Evolutionary conservation across 768 basidiomycete genomes (phyloP).

Genomic region (Tricholoma hemisulphureum): DNA sequence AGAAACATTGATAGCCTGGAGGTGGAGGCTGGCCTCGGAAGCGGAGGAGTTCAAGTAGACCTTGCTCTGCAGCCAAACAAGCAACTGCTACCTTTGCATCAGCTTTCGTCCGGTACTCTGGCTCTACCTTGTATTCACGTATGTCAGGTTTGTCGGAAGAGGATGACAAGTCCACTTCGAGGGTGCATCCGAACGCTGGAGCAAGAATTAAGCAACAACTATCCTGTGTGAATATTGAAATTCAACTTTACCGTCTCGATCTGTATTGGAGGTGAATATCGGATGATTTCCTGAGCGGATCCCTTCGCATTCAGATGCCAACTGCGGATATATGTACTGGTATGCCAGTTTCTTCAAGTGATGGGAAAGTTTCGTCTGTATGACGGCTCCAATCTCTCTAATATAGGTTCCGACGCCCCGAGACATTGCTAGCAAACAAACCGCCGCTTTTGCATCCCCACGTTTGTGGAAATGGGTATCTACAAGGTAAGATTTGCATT

Average conservation of each 20-base stretch:
- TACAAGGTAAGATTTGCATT: constrained; percentile 57
- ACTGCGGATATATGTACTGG: constrained; percentile 43
- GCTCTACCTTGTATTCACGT: constrained; percentile 44
- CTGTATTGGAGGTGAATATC: constrained; percentile 39
- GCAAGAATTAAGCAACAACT: background rate
- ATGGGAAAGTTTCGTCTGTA: constrained; percentile 47
- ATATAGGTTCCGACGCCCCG: constrained; percentile 59
- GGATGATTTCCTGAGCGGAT: constrained; percentile 38
- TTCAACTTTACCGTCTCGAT: constrained; percentile 48
- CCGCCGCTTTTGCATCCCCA: constrained; percentile 68
- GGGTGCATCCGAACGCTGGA: constrained; percentile 54
- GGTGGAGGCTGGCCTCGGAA: constrained; percentile 46
- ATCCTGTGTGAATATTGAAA: background rate
- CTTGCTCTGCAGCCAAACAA: constrained; percentile 50
- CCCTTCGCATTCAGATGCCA: constrained; percentile 47
- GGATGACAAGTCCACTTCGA: constrained; percentile 42
- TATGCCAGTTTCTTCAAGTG: constrained; percentile 44
- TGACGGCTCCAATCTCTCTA: constrained; percentile 39
- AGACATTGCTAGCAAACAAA: constrained; percentile 62
- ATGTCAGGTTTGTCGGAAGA: constrained; percentile 31
- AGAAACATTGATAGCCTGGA: constrained; percentile 40
- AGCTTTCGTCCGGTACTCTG: constrained; percentile 53
- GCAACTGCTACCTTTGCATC: constrained; percentile 64
- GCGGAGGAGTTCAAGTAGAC: constrained; percentile 59
- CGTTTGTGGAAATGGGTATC: constrained; percentile 62